Conservation (phyloP, 1,284 basidiomycete genomes). For the Gomphus bonarii region DNA sequence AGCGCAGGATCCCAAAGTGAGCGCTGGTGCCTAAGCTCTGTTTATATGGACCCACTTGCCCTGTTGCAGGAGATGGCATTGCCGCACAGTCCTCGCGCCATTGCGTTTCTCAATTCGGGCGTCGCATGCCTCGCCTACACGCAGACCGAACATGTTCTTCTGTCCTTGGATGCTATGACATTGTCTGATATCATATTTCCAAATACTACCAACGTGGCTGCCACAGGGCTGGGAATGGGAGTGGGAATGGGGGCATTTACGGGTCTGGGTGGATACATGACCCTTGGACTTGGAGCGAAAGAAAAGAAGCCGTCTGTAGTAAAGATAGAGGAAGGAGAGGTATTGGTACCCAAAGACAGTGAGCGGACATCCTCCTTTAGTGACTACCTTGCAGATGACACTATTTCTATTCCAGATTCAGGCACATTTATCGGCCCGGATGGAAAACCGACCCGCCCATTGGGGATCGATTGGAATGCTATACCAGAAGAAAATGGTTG, state of each 20-base stretch:
- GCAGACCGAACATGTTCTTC: conserved; percentile 65
- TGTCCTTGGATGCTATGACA: conserved; percentile 51
- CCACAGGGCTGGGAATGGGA: conserved; percentile 29
- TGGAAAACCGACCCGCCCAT: conserved; percentile 49
- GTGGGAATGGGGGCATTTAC: conserved; percentile 62
- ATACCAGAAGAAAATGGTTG: conserved; percentile 75
- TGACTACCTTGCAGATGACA: neutral
- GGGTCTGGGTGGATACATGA: conserved; percentile 84
- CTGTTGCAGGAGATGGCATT: conserved; percentile 61
- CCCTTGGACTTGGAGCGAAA: conserved; percentile 66
- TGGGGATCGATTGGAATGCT: conserved; percentile 66
- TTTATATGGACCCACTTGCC: conserved; percentile 11
- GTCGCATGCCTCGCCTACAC: conserved; percentile 69
- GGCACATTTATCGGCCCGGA: conserved; percentile 67
- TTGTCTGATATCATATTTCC: conserved; percentile 49
- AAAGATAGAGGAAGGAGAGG: conserved; percentile 55
- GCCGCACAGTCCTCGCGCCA: conserved; percentile 76
- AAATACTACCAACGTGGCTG: conserved; percentile 28
- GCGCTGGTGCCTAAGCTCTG: conserved; percentile 13
- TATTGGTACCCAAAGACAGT: conserved; percentile 77
- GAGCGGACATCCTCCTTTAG: conserved; percentile 22
- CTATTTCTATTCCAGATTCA: conserved; percentile 37
- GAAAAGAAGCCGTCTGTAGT: conserved; percentile 54
- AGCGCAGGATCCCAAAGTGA: conserved; percentile 63
- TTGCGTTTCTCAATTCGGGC: conserved; percentile 57